Conservation (phyloP, 2,329 filamentous ascomycete species). For the Pseudogymnoascus sp. region DNA sequence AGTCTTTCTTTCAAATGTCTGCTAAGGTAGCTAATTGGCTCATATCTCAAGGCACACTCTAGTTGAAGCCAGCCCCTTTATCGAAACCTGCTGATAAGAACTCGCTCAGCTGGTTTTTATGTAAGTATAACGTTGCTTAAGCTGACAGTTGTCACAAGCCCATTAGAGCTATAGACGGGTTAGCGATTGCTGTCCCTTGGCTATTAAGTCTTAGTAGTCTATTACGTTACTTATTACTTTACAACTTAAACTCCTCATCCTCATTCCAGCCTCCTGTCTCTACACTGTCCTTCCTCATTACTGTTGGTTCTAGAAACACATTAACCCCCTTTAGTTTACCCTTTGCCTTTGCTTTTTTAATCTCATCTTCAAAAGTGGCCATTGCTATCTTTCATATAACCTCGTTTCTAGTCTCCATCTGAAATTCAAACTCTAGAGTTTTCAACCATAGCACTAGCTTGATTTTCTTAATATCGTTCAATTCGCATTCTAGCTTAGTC, state of each 20-base stretch:
- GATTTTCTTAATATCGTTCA: not conserved
- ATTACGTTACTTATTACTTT: not conserved
- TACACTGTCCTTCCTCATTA: not conserved
- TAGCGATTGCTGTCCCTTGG: no score
- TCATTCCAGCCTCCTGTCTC: not conserved
- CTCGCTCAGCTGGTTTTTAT: no score
- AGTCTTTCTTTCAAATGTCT: no score
- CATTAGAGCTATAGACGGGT: no score
- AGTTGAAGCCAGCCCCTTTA: no score
- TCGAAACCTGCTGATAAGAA: no score
- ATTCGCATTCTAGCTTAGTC: not conserved
- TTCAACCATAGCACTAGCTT: not conserved
- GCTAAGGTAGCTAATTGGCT: no score
- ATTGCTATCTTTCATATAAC: not conserved
- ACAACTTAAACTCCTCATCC: not conserved
- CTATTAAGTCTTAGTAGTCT: not conserved
- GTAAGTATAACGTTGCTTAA: no score
- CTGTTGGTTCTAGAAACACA: not conserved
- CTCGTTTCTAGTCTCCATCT: not conserved
- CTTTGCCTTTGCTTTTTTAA: not conserved
- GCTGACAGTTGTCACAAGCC: no score
- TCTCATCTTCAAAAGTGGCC: not conserved
- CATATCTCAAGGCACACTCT: no score
- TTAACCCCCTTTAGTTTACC: not conserved
- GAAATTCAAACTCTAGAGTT: not conserved